These are phyloP conservation scores for Xylaria acuta DNA, from an alignment of 495 filamentous ascomycete species.

Conservation along the genomic window DNA sequence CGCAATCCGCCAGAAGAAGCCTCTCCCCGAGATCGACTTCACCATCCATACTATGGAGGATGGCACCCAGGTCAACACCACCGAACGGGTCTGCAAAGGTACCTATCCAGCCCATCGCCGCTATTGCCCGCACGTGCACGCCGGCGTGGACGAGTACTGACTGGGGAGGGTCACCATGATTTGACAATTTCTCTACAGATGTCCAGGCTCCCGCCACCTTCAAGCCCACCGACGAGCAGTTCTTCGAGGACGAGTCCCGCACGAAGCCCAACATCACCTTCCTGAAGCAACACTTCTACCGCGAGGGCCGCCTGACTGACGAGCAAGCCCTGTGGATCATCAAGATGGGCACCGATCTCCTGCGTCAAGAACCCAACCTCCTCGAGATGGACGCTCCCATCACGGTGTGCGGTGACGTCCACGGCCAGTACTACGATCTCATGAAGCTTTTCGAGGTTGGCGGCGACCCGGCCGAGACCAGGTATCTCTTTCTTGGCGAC, in stretches of 20 bases:
- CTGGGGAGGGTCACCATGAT: not conserved
- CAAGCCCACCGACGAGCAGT: slow-evolving; percentile 82
- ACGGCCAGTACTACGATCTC: slow-evolving; percentile 98
- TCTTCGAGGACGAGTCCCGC: slow-evolving; percentile 75
- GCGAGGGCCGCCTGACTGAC: slow-evolving; percentile 94
- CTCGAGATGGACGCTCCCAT: slow-evolving; percentile 99
- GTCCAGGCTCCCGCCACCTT: slow-evolving; percentile 96
- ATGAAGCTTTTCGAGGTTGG: slow-evolving; percentile 99
- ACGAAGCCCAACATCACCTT: slow-evolving; percentile 91
- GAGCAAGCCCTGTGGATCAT: slow-evolving; percentile 98
- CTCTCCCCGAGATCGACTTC: slow-evolving; percentile 97
- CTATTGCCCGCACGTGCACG: not conserved
- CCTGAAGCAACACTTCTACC: slow-evolving; percentile 97
- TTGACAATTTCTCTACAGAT: slow-evolving; percentile 59
- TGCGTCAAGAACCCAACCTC: slow-evolving; percentile 88
- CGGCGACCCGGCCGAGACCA: slow-evolving; percentile 92
- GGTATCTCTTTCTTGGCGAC: slow-evolving; percentile 96
- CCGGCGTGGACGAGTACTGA: not conserved
- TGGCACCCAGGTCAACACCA: slow-evolving; percentile 89
- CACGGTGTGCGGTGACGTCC: slow-evolving; percentile 98
- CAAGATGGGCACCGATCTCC: slow-evolving; percentile 78
- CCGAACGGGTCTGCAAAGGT: slow-evolving; percentile 98
- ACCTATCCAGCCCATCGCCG: slow-evolving; percentile 35
- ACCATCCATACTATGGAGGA: slow-evolving; percentile 98
- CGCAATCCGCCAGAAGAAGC: slow-evolving; percentile 90